Evolutionary conservation across 352 stramenopile genomes (phyloP).

Genomic region (Phytopythium sindhum): DNA sequence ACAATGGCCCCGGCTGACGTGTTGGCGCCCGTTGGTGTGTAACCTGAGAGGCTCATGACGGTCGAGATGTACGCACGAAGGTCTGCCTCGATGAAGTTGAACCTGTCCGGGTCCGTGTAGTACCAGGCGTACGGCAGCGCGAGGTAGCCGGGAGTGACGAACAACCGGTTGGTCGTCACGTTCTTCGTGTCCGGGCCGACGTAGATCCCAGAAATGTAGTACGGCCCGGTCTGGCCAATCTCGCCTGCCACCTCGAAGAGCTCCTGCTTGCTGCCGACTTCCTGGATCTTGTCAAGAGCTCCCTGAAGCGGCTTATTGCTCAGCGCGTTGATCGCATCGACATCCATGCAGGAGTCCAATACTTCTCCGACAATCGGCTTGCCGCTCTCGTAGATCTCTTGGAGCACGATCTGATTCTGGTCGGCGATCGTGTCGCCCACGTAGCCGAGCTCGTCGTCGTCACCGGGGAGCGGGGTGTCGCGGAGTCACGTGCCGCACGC

Average conservation of each 20-base stretch:
- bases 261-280: slow-evolving; percentile 24
- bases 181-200: slow-evolving; percentile 9
- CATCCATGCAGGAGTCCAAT: slow-evolving; percentile 66
- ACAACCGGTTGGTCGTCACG: slow-evolving; percentile 2
- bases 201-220: slow-evolving; percentile 76
- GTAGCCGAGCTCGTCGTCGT: slow-evolving; percentile 26
- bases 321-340: slow-evolving; percentile 33
- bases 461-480: slow-evolving; percentile 23
- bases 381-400: slow-evolving; percentile 53
- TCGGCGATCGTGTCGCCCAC: slow-evolving; percentile 48
- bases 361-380: slow-evolving; percentile 54
- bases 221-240: slow-evolving; percentile 33
- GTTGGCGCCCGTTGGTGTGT: neutral
- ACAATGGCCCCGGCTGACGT: neutral
- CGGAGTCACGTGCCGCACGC: slow-evolving; percentile 49
- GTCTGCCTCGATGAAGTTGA: neutral
- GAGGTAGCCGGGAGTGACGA: neutral
- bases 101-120: slow-evolving; percentile 6
- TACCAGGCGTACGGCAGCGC: slow-evolving; percentile 5
- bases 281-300: slow-evolving; percentile 31
- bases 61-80: slow-evolving; percentile 7
- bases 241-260: slow-evolving; percentile 36
- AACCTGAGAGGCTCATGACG: neutral
- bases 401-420: slow-evolving; percentile 41
- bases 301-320: slow-evolving; percentile 36